Base-by-base conservation (phyloP, 768 basidiomycete genomes). In the Amanita pallidorosea region DNA sequence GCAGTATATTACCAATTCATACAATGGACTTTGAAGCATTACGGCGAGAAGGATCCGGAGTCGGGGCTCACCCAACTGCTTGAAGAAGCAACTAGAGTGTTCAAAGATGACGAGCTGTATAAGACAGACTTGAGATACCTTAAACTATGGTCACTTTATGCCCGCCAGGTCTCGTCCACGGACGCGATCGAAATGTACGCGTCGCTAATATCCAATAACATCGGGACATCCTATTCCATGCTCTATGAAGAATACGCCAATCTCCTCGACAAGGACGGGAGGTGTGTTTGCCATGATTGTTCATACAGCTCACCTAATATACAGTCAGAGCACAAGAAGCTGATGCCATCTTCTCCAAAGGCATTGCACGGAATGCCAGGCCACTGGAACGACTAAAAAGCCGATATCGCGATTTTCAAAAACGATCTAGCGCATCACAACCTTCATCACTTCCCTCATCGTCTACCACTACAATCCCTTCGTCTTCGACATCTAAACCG, bases 221-320 rank as follows among this genome's bases (percentile, higher is more conserved):
- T 93, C 60, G 91, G 88, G 8, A 82, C 77, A 23, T 75, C 76
- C 1, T 88, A 86, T 63, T 80, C 88, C 1, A 68, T 85, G 41
- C 68, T 96, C 43, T 99, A 96, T 60, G 91, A 95, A 63, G 92
- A 95, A 58, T 97, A 92, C 65, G 92, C 95, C 2, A 67, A 73
- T 34, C 71, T 83, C 2, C 71, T 95, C 49, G 93, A 97, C 67
- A 69, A 72, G 41, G 75, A 76, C 37, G 84, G 85, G 58, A 78
- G 80, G 95, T 95, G 68, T 63, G 83, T 76, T 15, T 27, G 17
- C n/a, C 38, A 20, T 34, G 18, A 25, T 37, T 27, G 51, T 35
- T 33, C 35, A 22, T 29, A 54, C 52, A 18, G 47, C 23, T 25
- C 20, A 11, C 17, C 45, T 34, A 41, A 31, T 18, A 9, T 35